Base-by-base conservation (phyloP, 2,329 filamentous ascomycete species). In the Hymenoscyphus linearis region DNA sequence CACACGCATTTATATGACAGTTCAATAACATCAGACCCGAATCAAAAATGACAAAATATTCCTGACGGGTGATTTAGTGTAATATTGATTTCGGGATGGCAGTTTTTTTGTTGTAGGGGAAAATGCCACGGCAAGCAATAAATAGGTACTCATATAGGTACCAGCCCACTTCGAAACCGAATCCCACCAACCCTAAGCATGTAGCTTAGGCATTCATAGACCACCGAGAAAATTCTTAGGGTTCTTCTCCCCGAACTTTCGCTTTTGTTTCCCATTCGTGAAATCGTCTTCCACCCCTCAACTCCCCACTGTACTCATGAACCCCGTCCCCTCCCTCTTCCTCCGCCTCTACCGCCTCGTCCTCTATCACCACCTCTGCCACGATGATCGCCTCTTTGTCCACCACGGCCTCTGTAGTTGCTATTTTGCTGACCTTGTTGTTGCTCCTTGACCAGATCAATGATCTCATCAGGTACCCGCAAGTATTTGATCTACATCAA, bases 391-490 rank as follows among this genome's bases (percentile, higher is more conserved):
- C 84, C 82, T 34, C 83, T 80, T 55, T 82, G 78, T 40, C 86
- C 84, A 16, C 84, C 82, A 64, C 84, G 81, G 47, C 88, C 86
- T 61, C 87, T 82, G 71, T 87, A 89, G 64, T 78, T 79, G 12
- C 64, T 54, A 27, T 66, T 63, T 57, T 71, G 69, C 25, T 70
- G 68, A 31, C 66, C 61, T 55, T 66, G 63, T 72, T 90, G 88
- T 76, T 98, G 93, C 73, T 98, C 93, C 80, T 92, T 96, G 26
- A 95, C 93, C 44, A 91, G 77, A 66, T 98, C 93, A 77, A 99
- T 90, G 65, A 99, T 96, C 76, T 98, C 93, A 77, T 99, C 93
- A 58, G 93, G 92, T 2, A 99, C 91, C 70, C 93, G 87, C 35
- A 99, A 85, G 78, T 96, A 99, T 81, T 99, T 99, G 79, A 99